Base-by-base conservation (phyloP, 768 basidiomycete species). In the Mrakia hoshinonis region DNA sequence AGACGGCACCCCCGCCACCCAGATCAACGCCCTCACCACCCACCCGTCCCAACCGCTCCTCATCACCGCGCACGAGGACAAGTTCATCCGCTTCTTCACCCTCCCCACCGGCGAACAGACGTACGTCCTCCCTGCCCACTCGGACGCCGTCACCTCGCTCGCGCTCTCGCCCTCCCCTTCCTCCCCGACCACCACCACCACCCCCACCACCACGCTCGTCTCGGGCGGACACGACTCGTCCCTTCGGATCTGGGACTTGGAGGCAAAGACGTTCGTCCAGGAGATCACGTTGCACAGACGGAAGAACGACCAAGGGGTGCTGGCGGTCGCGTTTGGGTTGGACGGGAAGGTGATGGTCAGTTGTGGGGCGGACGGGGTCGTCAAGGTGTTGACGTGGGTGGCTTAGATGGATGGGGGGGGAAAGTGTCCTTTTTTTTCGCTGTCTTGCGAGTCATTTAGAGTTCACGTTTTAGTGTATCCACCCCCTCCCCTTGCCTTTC, bases 191-290 rank as follows among this genome's bases (percentile, higher is more conserved):
- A n/a, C n/a, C n/a, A n/a, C n/a, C n/a, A n/a, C n/a, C n/a, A n/a
- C n/a, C n/a, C n/a, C n/a, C n/a, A n/a, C n/a, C n/a, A n/a, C n/a
- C n/a, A 68, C 87, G 6, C 85, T 99, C 63, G 89, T 92, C 5
- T 92, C 94, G 1, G 90, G 88, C 49, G 89, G 90, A 69, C 92
- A 95, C 78, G 96, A 98, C 78, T 93, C 93, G 78, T 94, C 92
- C 20, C 82, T 92, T 47, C 89, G 94, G 31, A 89, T 96, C 81
- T 99, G 96, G 96, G 91, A 95, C 78, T 80, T 97, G 26, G 58
- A 46, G 62, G 85, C 91, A 46, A 87, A 87, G 55, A 76, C 75
- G 1, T 95, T 92, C 78, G 81, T 92, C 18, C 94, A 98, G 76
- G 96, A 98, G 79, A 85, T 90, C 72, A 88, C 90, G 39, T 75